Percentiles rank a stretch among this genome's conserved stretches.
Evolutionary conservation across 208 protist species (phyloP).

Genomic region (Leishmania lainsoni): DNA sequence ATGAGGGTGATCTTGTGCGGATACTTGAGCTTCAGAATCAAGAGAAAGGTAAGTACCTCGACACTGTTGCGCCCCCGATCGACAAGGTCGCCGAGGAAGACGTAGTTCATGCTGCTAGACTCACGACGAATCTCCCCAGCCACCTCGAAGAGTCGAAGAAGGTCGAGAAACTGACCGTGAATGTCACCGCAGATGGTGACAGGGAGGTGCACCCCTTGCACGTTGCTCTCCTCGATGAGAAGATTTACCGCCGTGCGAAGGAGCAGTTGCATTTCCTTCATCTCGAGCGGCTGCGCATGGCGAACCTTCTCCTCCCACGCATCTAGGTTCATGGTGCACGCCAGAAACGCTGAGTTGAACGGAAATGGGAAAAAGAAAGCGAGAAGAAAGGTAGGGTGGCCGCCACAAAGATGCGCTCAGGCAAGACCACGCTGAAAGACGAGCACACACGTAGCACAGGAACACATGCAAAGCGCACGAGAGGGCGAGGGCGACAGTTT

Average conservation of each 20-base stretch:
- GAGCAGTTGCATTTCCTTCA: slow-evolving; percentile 75
- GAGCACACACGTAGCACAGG: background rate
- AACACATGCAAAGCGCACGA: too few species aligned
- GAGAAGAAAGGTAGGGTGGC: background rate
- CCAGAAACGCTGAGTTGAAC: background rate
- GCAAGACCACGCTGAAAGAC: background rate
- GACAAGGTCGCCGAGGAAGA: slow-evolving; percentile 96
- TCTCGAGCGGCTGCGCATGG: slow-evolving; percentile 51
- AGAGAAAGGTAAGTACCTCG: slow-evolving; percentile 92
- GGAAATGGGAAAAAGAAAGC: background rate
- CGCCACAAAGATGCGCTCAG: background rate
- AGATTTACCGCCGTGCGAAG: slow-evolving; percentile 69
- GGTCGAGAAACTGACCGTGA: slow-evolving; percentile 99
- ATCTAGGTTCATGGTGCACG: slow-evolving; percentile 59
- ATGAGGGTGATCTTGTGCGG: slow-evolving; percentile 86
- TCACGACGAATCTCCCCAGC: slow-evolving; percentile 83
- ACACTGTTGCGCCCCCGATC: slow-evolving; percentile 95
- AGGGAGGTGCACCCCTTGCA: slow-evolving; percentile 92
- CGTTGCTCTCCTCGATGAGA: slow-evolving; percentile 94
- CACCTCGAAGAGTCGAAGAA: slow-evolving; percentile 95
- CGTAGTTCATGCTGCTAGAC: slow-evolving; percentile 75
- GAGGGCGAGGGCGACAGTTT: background rate
- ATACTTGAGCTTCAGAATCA: slow-evolving; percentile 93
- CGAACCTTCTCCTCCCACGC: slow-evolving; percentile 68
- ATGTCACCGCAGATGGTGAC: slow-evolving; percentile 99